These are phyloP conservation scores for Trichoderma virens DNA, from an alignment of 495 filamentous ascomycete genomes.

Conservation along the genomic window DNA sequence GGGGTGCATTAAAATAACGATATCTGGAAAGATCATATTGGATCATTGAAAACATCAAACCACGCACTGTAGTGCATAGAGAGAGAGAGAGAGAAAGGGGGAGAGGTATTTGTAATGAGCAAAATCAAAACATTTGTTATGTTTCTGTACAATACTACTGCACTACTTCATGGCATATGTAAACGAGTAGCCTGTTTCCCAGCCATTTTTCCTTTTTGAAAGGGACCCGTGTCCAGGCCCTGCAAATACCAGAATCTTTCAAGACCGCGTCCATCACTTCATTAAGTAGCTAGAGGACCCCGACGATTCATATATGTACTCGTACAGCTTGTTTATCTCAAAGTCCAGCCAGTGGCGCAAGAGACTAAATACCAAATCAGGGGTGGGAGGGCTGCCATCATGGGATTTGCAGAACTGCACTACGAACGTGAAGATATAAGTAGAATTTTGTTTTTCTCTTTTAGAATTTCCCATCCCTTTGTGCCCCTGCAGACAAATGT, in stretches of 20 bases:
- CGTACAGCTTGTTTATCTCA: neutral
- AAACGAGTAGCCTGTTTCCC: constrained; percentile 2
- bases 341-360: neutral
- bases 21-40: neutral
- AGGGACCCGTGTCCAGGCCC: neutral
- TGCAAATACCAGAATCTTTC: neutral
- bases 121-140: neutral
- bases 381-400: no score
- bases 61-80: neutral
- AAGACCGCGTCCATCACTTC: neutral
- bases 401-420: no score
- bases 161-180: constrained; percentile 6
- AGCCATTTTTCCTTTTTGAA: neutral
- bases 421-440: no score
- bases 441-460: no score
- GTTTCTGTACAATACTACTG: neutral
- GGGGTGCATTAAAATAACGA: neutral
- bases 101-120: constrained; percentile 3
- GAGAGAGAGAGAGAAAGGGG: no score
- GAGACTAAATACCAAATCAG: neutral
- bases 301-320: neutral
- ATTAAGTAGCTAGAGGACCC: neutral
- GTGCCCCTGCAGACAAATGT: no score
- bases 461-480: no score
- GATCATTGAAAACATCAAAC: neutral